Percentiles rank a stretch among this genome's conserved stretches.
Conservation (phyloP, 306 rosid genomes). For the Ammopiptanthus mongolicus region DNA sequence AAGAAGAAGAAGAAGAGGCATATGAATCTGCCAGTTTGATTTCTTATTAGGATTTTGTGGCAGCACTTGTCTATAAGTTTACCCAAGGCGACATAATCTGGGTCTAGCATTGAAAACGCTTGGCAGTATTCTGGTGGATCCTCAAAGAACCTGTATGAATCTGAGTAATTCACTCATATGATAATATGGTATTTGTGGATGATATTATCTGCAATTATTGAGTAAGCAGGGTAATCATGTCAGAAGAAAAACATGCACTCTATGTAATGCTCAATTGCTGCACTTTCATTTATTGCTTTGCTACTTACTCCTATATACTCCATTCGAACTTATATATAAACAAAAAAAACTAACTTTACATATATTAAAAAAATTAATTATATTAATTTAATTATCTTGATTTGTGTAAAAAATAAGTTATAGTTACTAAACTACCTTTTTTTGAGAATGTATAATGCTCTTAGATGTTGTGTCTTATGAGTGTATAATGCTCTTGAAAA, state of each 20-base stretch:
- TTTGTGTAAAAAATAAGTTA: too few relatives aligned
- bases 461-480: too few relatives aligned
- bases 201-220: background rate
- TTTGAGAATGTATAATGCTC: too few relatives aligned
- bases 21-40: constrained; percentile 5
- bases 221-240: background rate
- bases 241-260: background rate
- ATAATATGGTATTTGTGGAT: background rate
- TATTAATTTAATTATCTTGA: too few relatives aligned
- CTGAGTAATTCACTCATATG: background rate
- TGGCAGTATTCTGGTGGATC: background rate
- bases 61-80: background rate
- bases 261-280: background rate
- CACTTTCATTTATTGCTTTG: background rate
- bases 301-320: too few relatives aligned
- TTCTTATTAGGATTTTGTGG: background rate
- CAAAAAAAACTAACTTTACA: too few relatives aligned
- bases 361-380: too few relatives aligned
- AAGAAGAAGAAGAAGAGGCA: background rate
- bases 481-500: too few relatives aligned
- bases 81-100: background rate
- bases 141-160: background rate
- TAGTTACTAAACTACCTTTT: too few relatives aligned
- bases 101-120: background rate
- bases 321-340: too few relatives aligned